Evolutionary conservation across 257 asterid genomes (phyloP).

Genomic region (Haberlea rhodopensis): DNA sequence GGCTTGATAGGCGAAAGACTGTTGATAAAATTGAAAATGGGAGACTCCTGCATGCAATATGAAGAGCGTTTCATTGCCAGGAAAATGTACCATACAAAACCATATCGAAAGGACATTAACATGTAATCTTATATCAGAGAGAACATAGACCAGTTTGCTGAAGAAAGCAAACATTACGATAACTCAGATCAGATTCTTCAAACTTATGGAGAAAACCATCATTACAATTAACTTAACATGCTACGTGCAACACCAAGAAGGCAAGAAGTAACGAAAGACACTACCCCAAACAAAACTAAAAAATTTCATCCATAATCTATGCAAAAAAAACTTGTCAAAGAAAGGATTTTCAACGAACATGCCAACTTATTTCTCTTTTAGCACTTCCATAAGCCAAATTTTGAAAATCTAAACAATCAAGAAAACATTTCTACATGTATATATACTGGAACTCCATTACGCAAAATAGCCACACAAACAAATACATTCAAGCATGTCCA

Average conservation of each 20-base stretch:
- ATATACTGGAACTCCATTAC: not conserved
- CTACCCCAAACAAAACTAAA: no score
- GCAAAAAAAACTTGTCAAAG: not conserved
- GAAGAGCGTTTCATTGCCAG: not conserved
- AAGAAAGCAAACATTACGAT: not conserved
- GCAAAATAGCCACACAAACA: not conserved
- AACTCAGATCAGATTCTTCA: not conserved
- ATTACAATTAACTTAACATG: not conserved
- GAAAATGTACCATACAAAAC: not conserved
- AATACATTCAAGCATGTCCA: not conserved
- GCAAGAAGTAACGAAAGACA: not conserved
- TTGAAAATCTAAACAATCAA: not conserved
- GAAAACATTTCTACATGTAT: not conserved
- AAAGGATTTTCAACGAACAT: not conserved
- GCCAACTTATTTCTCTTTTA: not conserved
- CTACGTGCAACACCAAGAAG: not conserved
- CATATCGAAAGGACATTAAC: slow-evolving; percentile 10
- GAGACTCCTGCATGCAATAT: slow-evolving; percentile 72
- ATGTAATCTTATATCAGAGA: no score
- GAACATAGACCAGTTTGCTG: not conserved
- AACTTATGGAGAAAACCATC: not conserved
- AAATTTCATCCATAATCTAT: no score
- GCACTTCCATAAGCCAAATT: not conserved
- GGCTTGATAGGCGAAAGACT: slow-evolving; percentile 88
- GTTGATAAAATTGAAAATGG: slow-evolving; percentile 81